Evolutionary conservation across 2,329 filamentous ascomycete species (phyloP), one percentile per base, ranked within the genome.

Genomic region (Arachnopeziza araneosa): DNA sequence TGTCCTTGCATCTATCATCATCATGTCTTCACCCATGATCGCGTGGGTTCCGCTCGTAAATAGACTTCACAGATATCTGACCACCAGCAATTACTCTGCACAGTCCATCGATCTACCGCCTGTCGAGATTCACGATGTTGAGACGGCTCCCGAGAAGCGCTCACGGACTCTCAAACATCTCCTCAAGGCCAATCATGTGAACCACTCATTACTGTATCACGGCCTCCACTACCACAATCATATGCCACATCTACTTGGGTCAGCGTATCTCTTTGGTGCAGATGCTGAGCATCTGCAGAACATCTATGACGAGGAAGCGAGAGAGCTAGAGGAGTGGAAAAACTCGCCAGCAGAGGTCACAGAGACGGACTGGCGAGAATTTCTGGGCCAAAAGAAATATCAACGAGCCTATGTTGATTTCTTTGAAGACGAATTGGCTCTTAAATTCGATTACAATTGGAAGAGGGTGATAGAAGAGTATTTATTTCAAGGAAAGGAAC

Each of bases 351-450:
- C 87, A 4, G 95, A 99, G 75, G 84, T 99, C 56, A 84, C 86
- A 21, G 81, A 86, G 63, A 82, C 88, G 59, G 95, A 99, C 72
- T 99, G 95, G 93, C 82, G 87, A 64, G 88, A 93, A 60, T 95
- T 86, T 68, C 74, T 97, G 32, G 93, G 93, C 23, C 85, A 91
- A 72, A 82, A 82, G 68, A 84, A 79, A 63, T 97, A 96, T 71
- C 91, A 99, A 75, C 84, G 93, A 61, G 93, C 92, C 0, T 99
- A 88, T 71, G 80, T 99, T 59, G 93, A 99, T 73, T 98, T 95
- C 72, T 98, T 96, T 71, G 95, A 99, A 73, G 95, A 99, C 72
- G 86, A 91, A 69, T 79, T 98, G 30, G 92, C 90, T 2, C 77
- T 83, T 73, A 77, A 78, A 26, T 77, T 78, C 68, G 80, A 85